These are phyloP conservation scores for Clitopilus passeckerianus DNA, from an alignment of 768 basidiomycete genomes.

Conservation along the genomic window DNA sequence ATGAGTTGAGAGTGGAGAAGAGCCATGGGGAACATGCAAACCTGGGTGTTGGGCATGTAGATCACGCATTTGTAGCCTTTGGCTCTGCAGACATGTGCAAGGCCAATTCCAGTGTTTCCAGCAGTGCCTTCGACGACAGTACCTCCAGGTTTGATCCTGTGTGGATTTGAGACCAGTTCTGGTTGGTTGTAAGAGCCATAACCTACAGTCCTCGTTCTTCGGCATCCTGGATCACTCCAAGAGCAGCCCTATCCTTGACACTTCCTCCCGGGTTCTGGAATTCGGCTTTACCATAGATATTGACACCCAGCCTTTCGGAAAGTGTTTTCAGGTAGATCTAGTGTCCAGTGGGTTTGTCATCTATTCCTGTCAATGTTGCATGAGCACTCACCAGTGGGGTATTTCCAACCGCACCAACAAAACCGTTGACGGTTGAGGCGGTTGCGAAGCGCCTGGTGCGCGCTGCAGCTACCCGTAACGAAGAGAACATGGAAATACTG, in stretches of 20 bases:
- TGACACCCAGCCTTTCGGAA: conserved; percentile 77
- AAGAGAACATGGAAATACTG: conserved; percentile 27
- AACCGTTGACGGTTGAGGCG: conserved; percentile 58
- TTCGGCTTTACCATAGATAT: conserved; percentile 94
- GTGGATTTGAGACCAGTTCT: not conserved
- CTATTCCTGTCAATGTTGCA: not conserved
- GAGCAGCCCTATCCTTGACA: conserved; percentile 95
- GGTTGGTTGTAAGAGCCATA: not conserved
- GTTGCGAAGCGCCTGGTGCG: conserved; percentile 31
- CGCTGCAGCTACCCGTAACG: conserved; percentile 19
- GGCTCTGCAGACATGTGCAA: conserved; percentile 91
- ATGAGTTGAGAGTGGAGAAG: not conserved
- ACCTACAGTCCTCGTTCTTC: conserved; percentile 79
- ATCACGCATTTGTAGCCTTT: conserved; percentile 97
- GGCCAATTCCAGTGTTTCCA: conserved; percentile 95
- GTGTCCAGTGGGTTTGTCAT: not conserved
- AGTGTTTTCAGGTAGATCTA: conserved; percentile 82
- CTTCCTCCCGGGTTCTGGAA: conserved; percentile 98
- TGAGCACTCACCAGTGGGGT: conserved; percentile 73
- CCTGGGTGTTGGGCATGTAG: conserved; percentile 97
- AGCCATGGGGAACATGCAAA: conserved; percentile 16
- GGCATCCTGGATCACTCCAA: conserved; percentile 82
- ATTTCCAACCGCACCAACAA: conserved; percentile 86
- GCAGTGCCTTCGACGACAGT: conserved; percentile 98
- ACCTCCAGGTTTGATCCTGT: conserved; percentile 83